Conservation (phyloP, 2,329 filamentous ascomycete genomes). For the Penicillium sp. region DNA sequence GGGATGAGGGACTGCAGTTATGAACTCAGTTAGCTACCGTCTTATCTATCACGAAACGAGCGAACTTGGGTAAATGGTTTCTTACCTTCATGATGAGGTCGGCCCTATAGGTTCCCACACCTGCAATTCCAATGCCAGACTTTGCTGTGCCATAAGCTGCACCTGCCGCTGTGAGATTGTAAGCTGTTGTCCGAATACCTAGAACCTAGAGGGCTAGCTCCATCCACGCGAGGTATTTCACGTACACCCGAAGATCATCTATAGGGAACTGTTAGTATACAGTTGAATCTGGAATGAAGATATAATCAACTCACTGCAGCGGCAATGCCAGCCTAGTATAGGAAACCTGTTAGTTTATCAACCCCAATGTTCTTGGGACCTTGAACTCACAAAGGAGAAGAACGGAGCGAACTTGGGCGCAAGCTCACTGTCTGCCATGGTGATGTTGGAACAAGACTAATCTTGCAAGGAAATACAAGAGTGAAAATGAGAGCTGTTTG, state of each 20-base stretch:
- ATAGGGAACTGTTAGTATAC: conserved; percentile 25
- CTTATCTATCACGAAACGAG: neutral
- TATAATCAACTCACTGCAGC: conserved; percentile 42
- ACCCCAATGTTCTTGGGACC: neutral
- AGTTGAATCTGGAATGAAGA: conserved; percentile 1
- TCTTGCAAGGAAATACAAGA: neutral
- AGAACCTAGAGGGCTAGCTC: neutral
- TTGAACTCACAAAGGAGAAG: conserved; percentile 61
- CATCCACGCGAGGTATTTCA: conserved; percentile 18
- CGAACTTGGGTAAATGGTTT: neutral
- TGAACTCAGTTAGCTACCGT: conserved; percentile 19
- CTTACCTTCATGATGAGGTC: conserved; percentile 67
- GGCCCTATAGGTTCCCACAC: conserved; percentile 63
- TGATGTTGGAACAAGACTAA: conserved; percentile 17
- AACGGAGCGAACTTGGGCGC: conserved; percentile 65
- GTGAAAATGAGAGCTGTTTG: conserved; percentile 3
- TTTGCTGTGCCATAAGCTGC: conserved; percentile 68
- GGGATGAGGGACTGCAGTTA: conserved; percentile 47
- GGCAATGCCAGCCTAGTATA: conserved; percentile 48
- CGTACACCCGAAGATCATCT: conserved; percentile 55
- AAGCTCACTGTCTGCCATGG: conserved; percentile 49
- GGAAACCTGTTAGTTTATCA: conserved; percentile 24
- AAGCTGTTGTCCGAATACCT: conserved; percentile 14
- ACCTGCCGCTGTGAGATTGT: conserved; percentile 53
- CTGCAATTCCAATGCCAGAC: conserved; percentile 65